These are phyloP conservation scores for Pythium coloratum DNA, from an alignment of 352 stramenopile species.

Conservation along the genomic window DNA sequence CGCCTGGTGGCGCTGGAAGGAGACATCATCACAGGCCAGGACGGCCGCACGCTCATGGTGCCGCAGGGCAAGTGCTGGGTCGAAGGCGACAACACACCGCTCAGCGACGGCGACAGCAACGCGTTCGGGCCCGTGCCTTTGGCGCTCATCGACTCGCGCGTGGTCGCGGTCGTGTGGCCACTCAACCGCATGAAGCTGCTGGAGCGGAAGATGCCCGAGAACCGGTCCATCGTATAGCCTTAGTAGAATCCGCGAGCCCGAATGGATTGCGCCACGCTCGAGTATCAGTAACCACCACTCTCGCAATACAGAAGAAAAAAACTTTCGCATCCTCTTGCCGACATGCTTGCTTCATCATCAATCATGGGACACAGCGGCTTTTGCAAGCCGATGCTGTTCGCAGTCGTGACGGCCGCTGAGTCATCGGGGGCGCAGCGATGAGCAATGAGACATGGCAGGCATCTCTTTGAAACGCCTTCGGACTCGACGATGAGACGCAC, in stretches of 20 bases:
- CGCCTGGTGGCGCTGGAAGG: slow-evolving; percentile 74
- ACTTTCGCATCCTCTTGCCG: neutral
- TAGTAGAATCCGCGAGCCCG: slow-evolving; percentile 3
- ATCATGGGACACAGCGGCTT: no score
- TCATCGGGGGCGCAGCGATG: neutral
- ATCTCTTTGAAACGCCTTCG: neutral
- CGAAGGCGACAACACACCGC: slow-evolving; percentile 73
- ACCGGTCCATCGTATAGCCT: slow-evolving; percentile 53
- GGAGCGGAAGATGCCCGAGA: slow-evolving; percentile 47
- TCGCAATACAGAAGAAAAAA: neutral
- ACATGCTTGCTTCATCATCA: neutral
- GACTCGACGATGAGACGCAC: neutral
- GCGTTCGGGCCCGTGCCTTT: slow-evolving; percentile 74
- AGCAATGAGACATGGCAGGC: neutral
- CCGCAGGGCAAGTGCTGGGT: slow-evolving; percentile 85
- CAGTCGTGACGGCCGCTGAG: neutral
- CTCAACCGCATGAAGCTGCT: slow-evolving; percentile 64
- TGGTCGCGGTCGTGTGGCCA: slow-evolving; percentile 81
- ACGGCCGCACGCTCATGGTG: slow-evolving; percentile 37
- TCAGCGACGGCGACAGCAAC: slow-evolving; percentile 78
- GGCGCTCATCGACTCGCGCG: slow-evolving; percentile 76
- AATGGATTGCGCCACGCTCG: neutral
- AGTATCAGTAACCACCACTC: neutral
- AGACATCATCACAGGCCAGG: slow-evolving; percentile 60
- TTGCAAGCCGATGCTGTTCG: neutral